A percentile compares a stretch with the other conserved stretches of the same genome.
Evolutionary conservation across 23 red algal species (phyloP).

Genomic region (Agarophyton chilense): DNA sequence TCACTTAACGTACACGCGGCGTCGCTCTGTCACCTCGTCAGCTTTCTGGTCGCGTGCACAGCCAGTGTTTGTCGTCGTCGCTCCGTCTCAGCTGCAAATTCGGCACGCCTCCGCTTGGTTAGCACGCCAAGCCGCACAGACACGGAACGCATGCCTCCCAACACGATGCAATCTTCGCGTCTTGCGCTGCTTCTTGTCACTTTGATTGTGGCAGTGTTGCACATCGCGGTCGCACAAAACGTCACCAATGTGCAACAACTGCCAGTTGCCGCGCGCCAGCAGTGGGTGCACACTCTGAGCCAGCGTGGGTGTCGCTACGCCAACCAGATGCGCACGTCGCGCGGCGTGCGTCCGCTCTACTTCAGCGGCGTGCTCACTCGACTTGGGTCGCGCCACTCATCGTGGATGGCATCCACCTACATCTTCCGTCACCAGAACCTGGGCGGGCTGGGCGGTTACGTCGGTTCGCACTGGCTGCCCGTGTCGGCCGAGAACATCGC

Average conservation of each 20-base stretch:
- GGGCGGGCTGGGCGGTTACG: conserved; percentile 15
- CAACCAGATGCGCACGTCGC: conserved; percentile 33
- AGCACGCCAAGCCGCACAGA: no score
- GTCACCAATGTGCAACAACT: not conserved
- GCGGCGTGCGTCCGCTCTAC: conserved; percentile 24
- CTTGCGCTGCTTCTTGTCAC: not conserved
- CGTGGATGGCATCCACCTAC: conserved; percentile 35
- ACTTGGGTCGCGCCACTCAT: conserved; percentile 27
- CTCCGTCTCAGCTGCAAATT: no score
- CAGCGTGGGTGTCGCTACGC: conserved; percentile 5
- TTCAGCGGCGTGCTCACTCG: conserved; percentile 22
- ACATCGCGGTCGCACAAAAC: not conserved
- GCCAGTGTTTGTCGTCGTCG: no score
- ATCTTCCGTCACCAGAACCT: conserved; percentile 44
- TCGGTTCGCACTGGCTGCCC: conserved; percentile 27
- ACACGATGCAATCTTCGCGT: no score
- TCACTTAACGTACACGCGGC: no score
- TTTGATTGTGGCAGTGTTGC: not conserved
- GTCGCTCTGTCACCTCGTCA: no score
- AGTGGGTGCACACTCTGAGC: not conserved
- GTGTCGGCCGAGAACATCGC: conserved; percentile 49
- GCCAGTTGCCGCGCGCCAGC: not conserved
- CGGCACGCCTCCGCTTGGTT: no score
- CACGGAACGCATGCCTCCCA: no score
- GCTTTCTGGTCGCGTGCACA: no score